Evolutionary conservation across 2,329 filamentous ascomycete genomes (phyloP).

Genomic region (Alternaria hordeiaustralica): DNA sequence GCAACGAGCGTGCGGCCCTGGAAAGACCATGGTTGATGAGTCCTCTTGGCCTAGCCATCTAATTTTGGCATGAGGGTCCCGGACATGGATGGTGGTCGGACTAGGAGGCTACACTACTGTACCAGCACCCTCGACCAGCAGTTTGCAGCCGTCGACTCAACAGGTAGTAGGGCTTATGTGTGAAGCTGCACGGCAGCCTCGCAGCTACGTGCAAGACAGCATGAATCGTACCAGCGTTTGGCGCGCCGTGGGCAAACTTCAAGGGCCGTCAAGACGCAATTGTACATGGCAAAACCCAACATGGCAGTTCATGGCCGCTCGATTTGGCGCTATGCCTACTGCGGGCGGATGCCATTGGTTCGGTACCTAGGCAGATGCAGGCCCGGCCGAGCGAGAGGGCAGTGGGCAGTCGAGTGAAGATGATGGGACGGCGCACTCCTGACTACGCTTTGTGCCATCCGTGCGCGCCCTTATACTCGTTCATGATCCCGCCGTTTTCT

Average conservation of each 20-base stretch:
- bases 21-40: not conserved
- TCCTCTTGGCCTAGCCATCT: slow-evolving; percentile 7
- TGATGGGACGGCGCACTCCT: slow-evolving; percentile 20
- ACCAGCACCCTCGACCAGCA: slow-evolving; percentile 8
- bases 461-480: slow-evolving; percentile 13
- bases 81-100: slow-evolving; percentile 11
- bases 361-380: slow-evolving; percentile 9
- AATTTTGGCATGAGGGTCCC: slow-evolving; percentile 23
- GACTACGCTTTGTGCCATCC: slow-evolving; percentile 13
- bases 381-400: slow-evolving; percentile 9
- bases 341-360: slow-evolving; percentile 11
- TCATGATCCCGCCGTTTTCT: slow-evolving; percentile 5
- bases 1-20: not conserved
- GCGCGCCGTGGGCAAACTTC: not conserved
- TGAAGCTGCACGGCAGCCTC: not conserved
- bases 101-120: slow-evolving; percentile 6
- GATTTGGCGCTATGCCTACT: slow-evolving; percentile 13
- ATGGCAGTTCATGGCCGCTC: slow-evolving; percentile 5
- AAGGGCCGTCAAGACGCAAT: not conserved
- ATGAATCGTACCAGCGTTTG: not conserved
- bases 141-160: slow-evolving; percentile 4
- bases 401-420: slow-evolving; percentile 5
- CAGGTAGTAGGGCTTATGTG: not conserved
- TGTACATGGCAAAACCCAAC: slow-evolving; percentile 1
- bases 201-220: slow-evolving; percentile 4